Evolutionary conservation across 1,139 yeast genomes (phyloP).

Genomic region (Geotrichum candidum): DNA sequence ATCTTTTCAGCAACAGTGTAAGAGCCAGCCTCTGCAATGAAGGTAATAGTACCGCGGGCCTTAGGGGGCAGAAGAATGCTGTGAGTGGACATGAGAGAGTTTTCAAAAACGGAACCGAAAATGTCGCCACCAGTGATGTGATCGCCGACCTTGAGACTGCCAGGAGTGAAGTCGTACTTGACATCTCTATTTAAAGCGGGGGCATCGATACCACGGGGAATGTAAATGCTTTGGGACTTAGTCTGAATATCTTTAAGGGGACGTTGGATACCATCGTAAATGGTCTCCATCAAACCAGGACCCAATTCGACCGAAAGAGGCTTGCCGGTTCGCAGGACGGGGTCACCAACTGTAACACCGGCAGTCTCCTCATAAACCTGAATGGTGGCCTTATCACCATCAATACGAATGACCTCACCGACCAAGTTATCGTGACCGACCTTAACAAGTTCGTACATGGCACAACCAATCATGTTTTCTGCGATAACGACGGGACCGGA

Average conservation of each 20-base stretch:
- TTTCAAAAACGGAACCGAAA: slow-evolving; percentile 88
- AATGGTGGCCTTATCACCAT: slow-evolving; percentile 92
- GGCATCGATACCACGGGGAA: slow-evolving; percentile 97
- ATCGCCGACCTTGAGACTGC: slow-evolving; percentile 77
- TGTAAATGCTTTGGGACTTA: slow-evolving; percentile 80
- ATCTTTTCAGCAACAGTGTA: slow-evolving; percentile 85
- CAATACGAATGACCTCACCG: slow-evolving; percentile 97
- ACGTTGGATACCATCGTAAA: slow-evolving; percentile 98
- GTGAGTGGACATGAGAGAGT: slow-evolving; percentile 86
- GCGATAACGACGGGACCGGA: slow-evolving; percentile 98
- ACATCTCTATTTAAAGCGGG: slow-evolving; percentile 82
- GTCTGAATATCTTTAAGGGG: slow-evolving; percentile 91
- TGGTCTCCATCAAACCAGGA: slow-evolving; percentile 98
- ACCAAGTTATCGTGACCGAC: slow-evolving; percentile 96
- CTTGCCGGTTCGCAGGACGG: slow-evolving; percentile 94
- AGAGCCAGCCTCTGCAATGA: slow-evolving; percentile 83
- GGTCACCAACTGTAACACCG: slow-evolving; percentile 98
- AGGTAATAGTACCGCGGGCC: slow-evolving; percentile 94
- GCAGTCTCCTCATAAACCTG: slow-evolving; percentile 99
- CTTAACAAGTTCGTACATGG: slow-evolving; percentile 94
- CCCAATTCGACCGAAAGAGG: slow-evolving; percentile 97
- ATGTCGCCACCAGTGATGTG: slow-evolving; percentile 98
- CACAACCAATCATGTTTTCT: slow-evolving; percentile 98
- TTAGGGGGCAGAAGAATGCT: slow-evolving; percentile 94
- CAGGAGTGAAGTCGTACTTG: slow-evolving; percentile 84